Base-by-base conservation (phyloP, 2,329 filamentous ascomycete species). In the Thielaviopsis ethacetica region DNA sequence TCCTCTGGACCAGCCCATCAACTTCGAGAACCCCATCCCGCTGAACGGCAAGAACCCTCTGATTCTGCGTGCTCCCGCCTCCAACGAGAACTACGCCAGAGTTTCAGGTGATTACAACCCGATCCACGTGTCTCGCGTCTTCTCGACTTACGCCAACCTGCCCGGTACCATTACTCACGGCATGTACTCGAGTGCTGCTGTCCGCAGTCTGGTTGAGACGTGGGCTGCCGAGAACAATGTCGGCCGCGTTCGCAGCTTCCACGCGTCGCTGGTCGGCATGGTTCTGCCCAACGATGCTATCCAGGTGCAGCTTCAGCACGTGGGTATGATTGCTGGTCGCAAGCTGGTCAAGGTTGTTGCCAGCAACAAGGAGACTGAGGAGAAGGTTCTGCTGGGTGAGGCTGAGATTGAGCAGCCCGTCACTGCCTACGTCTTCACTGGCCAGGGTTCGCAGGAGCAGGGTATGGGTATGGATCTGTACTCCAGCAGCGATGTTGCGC, bases 401-500 rank as follows among this genome's bases (percentile, higher is more conserved):
- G 93, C 93, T 26, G 93, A 98, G 72, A 89, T 98, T 61, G 93
- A 98, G 73, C 93, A 98, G 71, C 94, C 94, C 7, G 89, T 93
- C 38, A 95, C 91, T 1, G 85, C 93, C 5, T 98, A 98, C 67
- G 89, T 98, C 65, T 98, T 98, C 73, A 98, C 94, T 63, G 93
- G 93, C 59, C 93, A 98, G 72, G 93, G 93, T 66, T 96, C 91
- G 56, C 94, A 98, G 72, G 93, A 98, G 72, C 93, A 98, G 72
- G 93, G 93, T 63, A 98, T 98, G 93, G 93, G 93, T 73, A 98
- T 98, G 93, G 93, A 97, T 68, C 79, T 98, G 56, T 98, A 98
- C 71, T 86, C 80, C 67, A 95, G 85, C 78, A 97, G 93, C 70
- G 77, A 85, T 44, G 93, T 98, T 21, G 94, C 93, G 63, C 91